Percentiles rank a stretch among this genome's conserved stretches.
These are phyloP conservation scores for Clonostachys rhizophaga DNA, from an alignment of 2,329 filamentous ascomycete species.

Conservation along the genomic window DNA sequence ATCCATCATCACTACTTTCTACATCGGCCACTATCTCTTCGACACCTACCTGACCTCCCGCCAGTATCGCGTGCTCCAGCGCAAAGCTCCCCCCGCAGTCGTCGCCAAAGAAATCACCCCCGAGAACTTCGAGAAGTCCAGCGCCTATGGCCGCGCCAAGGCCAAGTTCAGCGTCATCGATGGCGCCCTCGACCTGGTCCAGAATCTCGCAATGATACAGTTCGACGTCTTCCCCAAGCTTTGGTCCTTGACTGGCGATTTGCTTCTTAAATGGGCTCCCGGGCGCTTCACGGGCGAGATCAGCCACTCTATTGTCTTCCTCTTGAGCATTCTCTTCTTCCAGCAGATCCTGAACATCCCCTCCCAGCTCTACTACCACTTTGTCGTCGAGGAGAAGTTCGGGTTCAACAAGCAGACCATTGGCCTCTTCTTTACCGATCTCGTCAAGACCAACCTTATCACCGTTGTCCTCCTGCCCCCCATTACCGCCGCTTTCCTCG, in stretches of 20 bases:
- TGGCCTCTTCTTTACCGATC: constrained; percentile 81
- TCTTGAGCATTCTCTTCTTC: constrained; percentile 80
- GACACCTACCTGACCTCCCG: constrained; percentile 86
- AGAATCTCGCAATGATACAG: constrained; percentile 86
- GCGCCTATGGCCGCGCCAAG: constrained; percentile 95
- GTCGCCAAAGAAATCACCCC: constrained; percentile 84
- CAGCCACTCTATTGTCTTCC: constrained; percentile 86
- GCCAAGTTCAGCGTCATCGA: constrained; percentile 81
- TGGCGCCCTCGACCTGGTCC: constrained; percentile 78
- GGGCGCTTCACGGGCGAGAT: constrained; percentile 85
- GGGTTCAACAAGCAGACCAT: constrained; percentile 99
- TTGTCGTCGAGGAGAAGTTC: constrained; percentile 93
- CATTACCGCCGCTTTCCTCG: constrained; percentile 85
- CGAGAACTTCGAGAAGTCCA: constrained; percentile 90
- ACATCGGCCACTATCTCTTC: constrained; percentile 82
- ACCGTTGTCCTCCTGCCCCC: constrained; percentile 77
- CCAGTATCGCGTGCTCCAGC: constrained; percentile 83
- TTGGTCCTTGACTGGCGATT: constrained; percentile 75
- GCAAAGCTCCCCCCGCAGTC: constrained; percentile 77
- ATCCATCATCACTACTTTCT: constrained; percentile 91
- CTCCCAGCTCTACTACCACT: constrained; percentile 84
- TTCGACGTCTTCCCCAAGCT: constrained; percentile 87
- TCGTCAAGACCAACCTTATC: constrained; percentile 86
- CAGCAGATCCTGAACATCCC: constrained; percentile 78
- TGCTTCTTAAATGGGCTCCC: constrained; percentile 72